Conservation (phyloP, 2,329 filamentous ascomycete genomes). For the Claviceps arundinis region DNA sequence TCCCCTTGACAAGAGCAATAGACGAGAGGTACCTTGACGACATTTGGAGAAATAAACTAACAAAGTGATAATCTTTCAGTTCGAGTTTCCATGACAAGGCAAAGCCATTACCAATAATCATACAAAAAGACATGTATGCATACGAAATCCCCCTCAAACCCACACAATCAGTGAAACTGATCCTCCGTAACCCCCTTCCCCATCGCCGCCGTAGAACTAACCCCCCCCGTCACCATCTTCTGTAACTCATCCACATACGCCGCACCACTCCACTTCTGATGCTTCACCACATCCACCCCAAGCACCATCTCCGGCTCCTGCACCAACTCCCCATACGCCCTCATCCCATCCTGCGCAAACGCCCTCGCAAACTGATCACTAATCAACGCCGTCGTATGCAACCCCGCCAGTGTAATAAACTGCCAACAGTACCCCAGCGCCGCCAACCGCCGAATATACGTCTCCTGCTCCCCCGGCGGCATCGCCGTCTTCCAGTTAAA, state of each 20-base stretch:
- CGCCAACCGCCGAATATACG: constrained; percentile 85
- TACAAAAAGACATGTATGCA: neutral
- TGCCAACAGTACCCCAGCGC: constrained; percentile 96
- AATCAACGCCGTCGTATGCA: constrained; percentile 92
- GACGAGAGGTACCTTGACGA: too few species aligned
- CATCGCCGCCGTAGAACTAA: constrained; percentile 90
- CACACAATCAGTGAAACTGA: constrained; percentile 49
- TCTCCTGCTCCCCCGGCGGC: constrained; percentile 84
- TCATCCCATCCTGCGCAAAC: constrained; percentile 75
- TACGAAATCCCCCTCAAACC: neutral
- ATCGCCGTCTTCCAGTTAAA: constrained; percentile 99
- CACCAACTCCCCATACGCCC: constrained; percentile 90
- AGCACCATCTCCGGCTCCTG: constrained; percentile 94
- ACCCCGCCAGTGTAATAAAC: constrained; percentile 96
- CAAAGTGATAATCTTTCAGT: too few species aligned
- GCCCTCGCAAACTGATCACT: constrained; percentile 77
- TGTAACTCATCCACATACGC: constrained; percentile 89
- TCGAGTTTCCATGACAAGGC: too few species aligned
- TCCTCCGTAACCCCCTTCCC: constrained; percentile 96
- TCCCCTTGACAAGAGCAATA: too few species aligned
- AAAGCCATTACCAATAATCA: too few species aligned
- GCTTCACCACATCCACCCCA: constrained; percentile 87
- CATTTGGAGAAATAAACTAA: too few species aligned
- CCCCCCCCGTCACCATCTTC: constrained; percentile 93
- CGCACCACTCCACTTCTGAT: constrained; percentile 97